Evolutionary conservation across 1,284 basidiomycete species (phyloP).

Genomic region (Violaceomyces palustris): DNA sequence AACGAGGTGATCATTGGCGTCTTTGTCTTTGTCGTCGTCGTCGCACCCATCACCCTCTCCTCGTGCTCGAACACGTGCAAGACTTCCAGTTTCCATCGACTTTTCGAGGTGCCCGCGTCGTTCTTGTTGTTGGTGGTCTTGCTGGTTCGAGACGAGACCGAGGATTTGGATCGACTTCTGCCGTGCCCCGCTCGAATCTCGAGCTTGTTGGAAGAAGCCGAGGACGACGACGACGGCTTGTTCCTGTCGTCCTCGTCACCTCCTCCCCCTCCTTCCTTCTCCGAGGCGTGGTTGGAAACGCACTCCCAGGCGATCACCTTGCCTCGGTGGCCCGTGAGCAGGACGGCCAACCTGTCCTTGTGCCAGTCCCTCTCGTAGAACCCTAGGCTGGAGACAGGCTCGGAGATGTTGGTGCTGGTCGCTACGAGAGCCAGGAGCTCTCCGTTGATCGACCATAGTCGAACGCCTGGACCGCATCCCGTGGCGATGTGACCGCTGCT

Average conservation of each 20-base stretch:
- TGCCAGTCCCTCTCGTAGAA: constrained; percentile 70
- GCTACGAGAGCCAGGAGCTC: constrained; percentile 66
- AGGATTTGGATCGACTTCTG: no score
- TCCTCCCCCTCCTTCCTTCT: no score
- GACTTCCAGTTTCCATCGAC: constrained; percentile 21
- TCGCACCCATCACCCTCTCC: constrained; percentile 22
- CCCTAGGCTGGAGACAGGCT: constrained; percentile 63
- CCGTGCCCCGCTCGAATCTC: no score
- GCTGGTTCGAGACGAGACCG: background rate
- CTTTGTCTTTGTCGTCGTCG: background rate
- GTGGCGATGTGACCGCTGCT: constrained; percentile 78
- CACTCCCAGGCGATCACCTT: constrained; percentile 44
- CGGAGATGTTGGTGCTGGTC: constrained; percentile 53
- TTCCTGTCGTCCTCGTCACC: no score
- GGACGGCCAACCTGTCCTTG: constrained; percentile 30
- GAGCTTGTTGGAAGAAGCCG: no score
- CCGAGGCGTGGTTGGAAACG: constrained; percentile 30
- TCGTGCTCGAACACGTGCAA: constrained; percentile 36
- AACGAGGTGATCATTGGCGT: constrained; percentile 22
- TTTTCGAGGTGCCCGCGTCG: no score
- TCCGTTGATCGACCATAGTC: constrained; percentile 76
- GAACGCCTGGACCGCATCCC: constrained; percentile 65
- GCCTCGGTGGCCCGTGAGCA: constrained; percentile 48
- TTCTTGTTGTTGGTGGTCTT: no score
- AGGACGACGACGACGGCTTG: background rate